Conservation (phyloP, 2,329 filamentous ascomycete species). For the Aspergillus japonicus region DNA sequence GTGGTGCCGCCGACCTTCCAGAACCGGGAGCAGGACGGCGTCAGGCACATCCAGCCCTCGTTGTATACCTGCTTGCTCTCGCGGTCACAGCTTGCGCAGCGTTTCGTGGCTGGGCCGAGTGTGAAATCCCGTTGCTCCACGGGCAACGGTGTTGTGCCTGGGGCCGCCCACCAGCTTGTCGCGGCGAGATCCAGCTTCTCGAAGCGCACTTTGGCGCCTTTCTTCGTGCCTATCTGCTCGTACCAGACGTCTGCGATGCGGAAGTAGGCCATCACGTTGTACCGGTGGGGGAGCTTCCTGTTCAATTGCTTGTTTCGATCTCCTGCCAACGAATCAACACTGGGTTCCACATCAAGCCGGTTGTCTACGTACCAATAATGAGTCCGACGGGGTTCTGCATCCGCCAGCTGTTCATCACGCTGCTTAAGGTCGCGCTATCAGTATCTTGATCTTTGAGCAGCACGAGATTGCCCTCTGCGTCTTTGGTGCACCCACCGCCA, state of each 20-base stretch:
- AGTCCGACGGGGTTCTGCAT: conserved; percentile 54
- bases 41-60: conserved; percentile 60
- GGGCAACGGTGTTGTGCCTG: conserved; percentile 26
- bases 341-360: neutral
- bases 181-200: conserved; percentile 59
- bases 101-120: conserved; percentile 17
- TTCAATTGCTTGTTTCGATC: conserved; percentile 50
- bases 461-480: conserved; percentile 49
- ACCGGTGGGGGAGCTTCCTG: conserved; percentile 56
- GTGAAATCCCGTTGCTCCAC: conserved; percentile 33
- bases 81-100: conserved; percentile 45
- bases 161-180: conserved; percentile 60
- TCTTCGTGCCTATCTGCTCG: conserved; percentile 51
- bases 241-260: conserved; percentile 67
- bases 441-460: conserved; percentile 47
- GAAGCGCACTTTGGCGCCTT: conserved; percentile 60
- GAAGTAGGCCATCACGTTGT: conserved; percentile 68
- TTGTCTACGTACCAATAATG: conserved; percentile 50
- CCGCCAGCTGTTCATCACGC: conserved; percentile 49
- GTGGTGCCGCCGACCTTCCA: conserved; percentile 50
- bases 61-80: conserved; percentile 38
- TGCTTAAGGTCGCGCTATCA: conserved; percentile 36
- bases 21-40: conserved; percentile 53
- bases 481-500: conserved; percentile 54
- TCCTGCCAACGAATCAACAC: conserved; percentile 41